These are phyloP conservation scores for Cupressus sempervirens DNA, from an alignment of 75 land plant species.

Conservation along the genomic window DNA sequence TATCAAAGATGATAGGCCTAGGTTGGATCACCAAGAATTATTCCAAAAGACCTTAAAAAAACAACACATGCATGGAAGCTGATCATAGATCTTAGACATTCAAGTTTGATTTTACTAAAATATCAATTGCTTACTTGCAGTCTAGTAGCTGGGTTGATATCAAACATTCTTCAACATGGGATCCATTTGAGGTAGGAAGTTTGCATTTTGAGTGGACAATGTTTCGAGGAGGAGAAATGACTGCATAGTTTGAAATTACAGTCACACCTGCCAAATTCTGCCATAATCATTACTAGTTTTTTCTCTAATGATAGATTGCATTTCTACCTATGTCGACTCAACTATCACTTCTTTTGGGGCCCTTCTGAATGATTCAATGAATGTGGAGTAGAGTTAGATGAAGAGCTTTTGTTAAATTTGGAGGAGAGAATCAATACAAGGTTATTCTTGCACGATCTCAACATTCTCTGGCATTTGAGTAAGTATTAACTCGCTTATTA, in stretches of 20 bases:
- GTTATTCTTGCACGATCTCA: not conserved
- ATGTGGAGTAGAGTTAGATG: not conserved
- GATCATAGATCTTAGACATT: constrained; percentile 63
- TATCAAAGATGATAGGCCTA: constrained; percentile 67
- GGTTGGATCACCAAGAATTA: constrained; percentile 64
- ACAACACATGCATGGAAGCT: constrained; percentile 90
- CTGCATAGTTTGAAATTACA: not conserved
- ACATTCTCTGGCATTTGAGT: not conserved
- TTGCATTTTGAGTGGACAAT: not conserved
- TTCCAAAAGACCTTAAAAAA: constrained; percentile 77
- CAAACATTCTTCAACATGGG: not conserved
- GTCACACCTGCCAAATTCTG: not conserved
- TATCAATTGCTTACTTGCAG: not conserved
- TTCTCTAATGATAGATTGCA: not conserved
- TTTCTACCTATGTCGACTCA: not conserved
- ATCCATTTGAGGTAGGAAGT: not conserved
- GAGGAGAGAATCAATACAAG: not conserved
- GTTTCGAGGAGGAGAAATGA: not conserved
- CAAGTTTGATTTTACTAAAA: constrained; percentile 38
- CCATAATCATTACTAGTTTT: not conserved
- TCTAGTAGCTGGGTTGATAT: not conserved
- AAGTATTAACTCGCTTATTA: not conserved
- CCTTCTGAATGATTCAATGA: not conserved
- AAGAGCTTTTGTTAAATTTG: not conserved
- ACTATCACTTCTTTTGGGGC: not conserved